phyloP scores from a whole-genome alignment of 768 basidiomycete species.

The Myochromella boudieri region DNA sequence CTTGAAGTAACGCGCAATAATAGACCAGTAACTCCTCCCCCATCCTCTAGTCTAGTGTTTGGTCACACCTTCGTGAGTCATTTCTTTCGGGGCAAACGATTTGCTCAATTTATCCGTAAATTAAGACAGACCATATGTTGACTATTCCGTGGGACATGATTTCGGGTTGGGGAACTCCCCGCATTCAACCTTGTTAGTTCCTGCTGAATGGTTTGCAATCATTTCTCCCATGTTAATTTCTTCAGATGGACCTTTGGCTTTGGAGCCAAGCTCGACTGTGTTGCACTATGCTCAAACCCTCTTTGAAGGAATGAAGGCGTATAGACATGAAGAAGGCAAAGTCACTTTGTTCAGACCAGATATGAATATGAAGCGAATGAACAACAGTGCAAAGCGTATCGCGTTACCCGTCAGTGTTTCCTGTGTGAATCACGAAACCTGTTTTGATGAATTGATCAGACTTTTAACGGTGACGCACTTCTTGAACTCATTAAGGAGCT shows the following conservation, averaged over 20 bases:
- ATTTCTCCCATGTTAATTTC: conserved; percentile 3
- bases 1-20: conserved; percentile 49
- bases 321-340: conserved; percentile 68
- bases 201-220: conserved; percentile 4
- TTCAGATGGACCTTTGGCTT: conserved; percentile 66
- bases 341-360: conserved; percentile 90
- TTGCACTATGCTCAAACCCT: conserved; percentile 91
- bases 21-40: conserved; percentile 62
- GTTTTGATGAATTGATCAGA: conserved; percentile 40
- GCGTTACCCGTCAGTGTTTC: conserved; percentile 65
- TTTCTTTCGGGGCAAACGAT: background rate
- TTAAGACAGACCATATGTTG: conserved; percentile 85
- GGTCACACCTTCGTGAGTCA: conserved; percentile 79
- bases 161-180: conserved; percentile 80
- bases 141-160: conserved; percentile 69
- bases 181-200: conserved; percentile 79
- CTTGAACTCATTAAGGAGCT: conserved; percentile 84
- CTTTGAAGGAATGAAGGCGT: conserved; percentile 97
- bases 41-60: conserved; percentile 70
- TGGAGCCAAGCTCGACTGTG: conserved; percentile 80
- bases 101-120: conserved; percentile 8
- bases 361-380: conserved; percentile 98
- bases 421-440: background rate
- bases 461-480: conserved; percentile 75
- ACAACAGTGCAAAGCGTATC: conserved; percentile 73